Conservation (phyloP, 768 basidiomycete species). For the Psilocybe cyanescens region DNA sequence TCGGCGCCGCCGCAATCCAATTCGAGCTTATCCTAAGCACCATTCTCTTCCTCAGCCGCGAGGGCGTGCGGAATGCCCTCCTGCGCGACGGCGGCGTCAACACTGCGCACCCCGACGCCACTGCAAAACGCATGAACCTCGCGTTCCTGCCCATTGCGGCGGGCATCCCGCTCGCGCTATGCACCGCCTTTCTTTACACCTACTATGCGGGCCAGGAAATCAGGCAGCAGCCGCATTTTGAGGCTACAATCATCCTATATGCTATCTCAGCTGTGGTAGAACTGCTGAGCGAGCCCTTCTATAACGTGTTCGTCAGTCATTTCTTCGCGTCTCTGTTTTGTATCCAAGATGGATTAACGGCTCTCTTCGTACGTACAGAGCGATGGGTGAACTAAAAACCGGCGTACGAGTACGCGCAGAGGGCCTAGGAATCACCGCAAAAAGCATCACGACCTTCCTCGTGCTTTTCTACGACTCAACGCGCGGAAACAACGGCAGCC, state of each 20-base stretch:
- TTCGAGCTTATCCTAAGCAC: constrained; percentile 92
- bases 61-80: constrained; percentile 88
- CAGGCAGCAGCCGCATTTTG: constrained; percentile 37
- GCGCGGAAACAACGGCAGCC: constrained; percentile 28
- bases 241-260: constrained; percentile 57
- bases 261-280: constrained; percentile 76
- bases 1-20: constrained; percentile 91
- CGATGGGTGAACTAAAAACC: constrained; percentile 70
- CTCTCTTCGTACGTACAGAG: constrained; percentile 37
- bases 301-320: constrained; percentile 58
- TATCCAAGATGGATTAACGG: too few relatives aligned
- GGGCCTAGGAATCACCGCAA: constrained; percentile 76
- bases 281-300: constrained; percentile 81
- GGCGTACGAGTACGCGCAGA: constrained; percentile 82
- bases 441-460: constrained; percentile 73
- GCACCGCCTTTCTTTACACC: constrained; percentile 57
- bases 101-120: constrained; percentile 11
- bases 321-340: background rate
- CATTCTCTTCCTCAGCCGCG: constrained; percentile 90
- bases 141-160: constrained; percentile 69
- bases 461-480: constrained; percentile 57
- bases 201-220: constrained; percentile 56
- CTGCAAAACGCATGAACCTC: constrained; percentile 39
- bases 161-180: constrained; percentile 66
- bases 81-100: constrained; percentile 47